A percentile compares a stretch with the other conserved stretches of the same genome.
Evolutionary conservation across 2,329 filamentous ascomycete species (phyloP).

Genomic region (Sporothrix globosa): DNA sequence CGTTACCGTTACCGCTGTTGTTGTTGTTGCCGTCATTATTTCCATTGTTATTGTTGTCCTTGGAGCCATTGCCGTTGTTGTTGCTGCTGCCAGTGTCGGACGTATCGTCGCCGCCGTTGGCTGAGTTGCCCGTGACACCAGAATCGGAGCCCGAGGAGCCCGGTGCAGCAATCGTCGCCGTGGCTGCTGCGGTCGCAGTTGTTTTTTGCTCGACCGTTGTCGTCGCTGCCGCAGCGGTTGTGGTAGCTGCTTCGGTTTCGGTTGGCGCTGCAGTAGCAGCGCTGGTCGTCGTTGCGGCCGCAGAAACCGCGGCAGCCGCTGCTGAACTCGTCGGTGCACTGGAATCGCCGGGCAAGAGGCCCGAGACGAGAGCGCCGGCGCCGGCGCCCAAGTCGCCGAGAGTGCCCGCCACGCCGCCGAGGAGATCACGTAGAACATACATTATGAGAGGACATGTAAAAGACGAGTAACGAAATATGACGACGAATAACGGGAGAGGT

Average conservation of each 20-base stretch:
- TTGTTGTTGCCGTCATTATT: background rate
- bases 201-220: conserved; percentile 1
- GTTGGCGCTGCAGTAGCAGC: background rate
- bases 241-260: background rate
- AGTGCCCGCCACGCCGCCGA: conserved; percentile 19
- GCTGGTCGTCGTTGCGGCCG: background rate
- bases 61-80: background rate
- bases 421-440: conserved; percentile 25
- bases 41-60: background rate
- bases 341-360: conserved; percentile 18
- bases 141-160: conserved; percentile 13
- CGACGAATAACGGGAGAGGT: background rate
- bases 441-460: conserved; percentile 9
- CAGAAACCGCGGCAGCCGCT: background rate
- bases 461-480: background rate
- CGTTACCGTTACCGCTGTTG: background rate
- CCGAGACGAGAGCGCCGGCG: conserved; percentile 6
- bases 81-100: background rate
- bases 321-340: background rate
- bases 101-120: background rate
- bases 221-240: background rate
- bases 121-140: conserved; percentile 20
- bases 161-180: background rate
- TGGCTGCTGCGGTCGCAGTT: background rate
- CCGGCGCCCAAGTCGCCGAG: conserved; percentile 23